Base-by-base conservation (phyloP, 83 land plant genomes). In the Larix sibirica region DNA sequence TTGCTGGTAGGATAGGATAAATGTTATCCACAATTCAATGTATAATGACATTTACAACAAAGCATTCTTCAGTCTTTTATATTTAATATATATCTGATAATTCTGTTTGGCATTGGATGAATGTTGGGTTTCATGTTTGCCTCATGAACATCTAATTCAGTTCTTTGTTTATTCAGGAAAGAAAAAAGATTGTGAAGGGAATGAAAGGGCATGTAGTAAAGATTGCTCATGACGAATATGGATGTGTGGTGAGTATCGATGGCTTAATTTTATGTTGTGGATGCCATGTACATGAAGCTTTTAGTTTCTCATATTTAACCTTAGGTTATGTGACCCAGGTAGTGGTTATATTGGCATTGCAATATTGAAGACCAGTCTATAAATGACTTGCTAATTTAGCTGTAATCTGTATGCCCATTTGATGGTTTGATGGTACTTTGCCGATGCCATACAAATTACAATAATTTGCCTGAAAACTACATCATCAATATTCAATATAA, bases 181-280 rank as follows among this genome's bases (percentile, higher is more conserved):
- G 99, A 79, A 97, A 95, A 84, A 97, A 94, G 83, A 95, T 95
- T 56, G 86, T 97, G 63, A 97, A 95, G 85, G 98, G 95, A 67
- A 89, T 94, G 88, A 97, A 97, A 83, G 95, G 90, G 31, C 92
- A 90, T 61, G 89, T 92, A 12, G 79, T 40, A 13, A 94, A 94
- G 86, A 91, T 94, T 71, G 94, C 97, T 80, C 83, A 85, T 77
- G 97, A 97, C 87, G 91, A 91, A 69, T 88, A 81, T 93, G 95
- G 98, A 7, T 79, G 88, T 74, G 62, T 91, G 88, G 99, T 97
- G 83, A 76, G 84, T 33, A 4, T 28, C 54, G 33, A 26, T 23
- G 38, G 23, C 33, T 69, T 21, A 63, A 21, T 81, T 67, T 61
- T 21, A 80, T n/a, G 4, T 33, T 80, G 31, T 54, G 67, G 23